Evolutionary conservation across 352 stramenopile species (phyloP).

Genomic region (Pythium vanterpoolii): DNA sequence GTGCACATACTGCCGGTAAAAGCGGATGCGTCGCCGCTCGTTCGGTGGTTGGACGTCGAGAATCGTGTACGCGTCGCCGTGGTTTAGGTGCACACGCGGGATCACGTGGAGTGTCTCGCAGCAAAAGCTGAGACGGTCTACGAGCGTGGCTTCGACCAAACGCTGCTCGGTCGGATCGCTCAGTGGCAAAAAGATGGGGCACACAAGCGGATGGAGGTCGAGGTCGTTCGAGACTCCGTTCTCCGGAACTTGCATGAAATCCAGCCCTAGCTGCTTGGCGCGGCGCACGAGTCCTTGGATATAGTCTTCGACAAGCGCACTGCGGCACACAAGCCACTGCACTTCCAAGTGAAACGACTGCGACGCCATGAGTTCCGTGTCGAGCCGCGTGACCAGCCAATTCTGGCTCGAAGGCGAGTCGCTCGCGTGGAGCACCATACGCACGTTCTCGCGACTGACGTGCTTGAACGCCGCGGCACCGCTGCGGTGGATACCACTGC

Average conservation of each 20-base stretch:
- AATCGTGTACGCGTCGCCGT: conserved; percentile 51
- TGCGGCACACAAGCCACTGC: conserved; percentile 83
- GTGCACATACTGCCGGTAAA: conserved; percentile 71
- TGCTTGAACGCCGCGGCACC: conserved; percentile 62
- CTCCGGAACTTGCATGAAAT: conserved; percentile 68
- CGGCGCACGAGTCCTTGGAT: conserved; percentile 66
- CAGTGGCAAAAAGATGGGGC: conserved; percentile 69
- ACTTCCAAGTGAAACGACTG: conserved; percentile 85
- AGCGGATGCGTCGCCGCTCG: conserved; percentile 35
- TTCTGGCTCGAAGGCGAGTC: conserved; percentile 77
- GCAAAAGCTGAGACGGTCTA: conserved; percentile 66
- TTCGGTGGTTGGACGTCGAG: conserved; percentile 25
- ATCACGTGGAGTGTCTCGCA: conserved; percentile 68
- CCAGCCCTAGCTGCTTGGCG: conserved; percentile 71
- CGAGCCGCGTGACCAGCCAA: conserved; percentile 76
- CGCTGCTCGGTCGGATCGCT: conserved; percentile 38
- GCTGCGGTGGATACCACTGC: conserved; percentile 35
- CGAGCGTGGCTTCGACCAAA: conserved; percentile 57
- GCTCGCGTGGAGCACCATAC: conserved; percentile 60
- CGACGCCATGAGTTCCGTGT: conserved; percentile 60
- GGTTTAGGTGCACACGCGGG: conserved; percentile 49
- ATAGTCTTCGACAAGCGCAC: conserved; percentile 77
- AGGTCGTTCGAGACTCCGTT: conserved; percentile 78
- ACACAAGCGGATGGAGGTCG: conserved; percentile 74
- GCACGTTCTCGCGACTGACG: conserved; percentile 60